Evolutionary conservation across 306 rosid genomes (phyloP).

Genomic region (Prunus mongolica): DNA sequence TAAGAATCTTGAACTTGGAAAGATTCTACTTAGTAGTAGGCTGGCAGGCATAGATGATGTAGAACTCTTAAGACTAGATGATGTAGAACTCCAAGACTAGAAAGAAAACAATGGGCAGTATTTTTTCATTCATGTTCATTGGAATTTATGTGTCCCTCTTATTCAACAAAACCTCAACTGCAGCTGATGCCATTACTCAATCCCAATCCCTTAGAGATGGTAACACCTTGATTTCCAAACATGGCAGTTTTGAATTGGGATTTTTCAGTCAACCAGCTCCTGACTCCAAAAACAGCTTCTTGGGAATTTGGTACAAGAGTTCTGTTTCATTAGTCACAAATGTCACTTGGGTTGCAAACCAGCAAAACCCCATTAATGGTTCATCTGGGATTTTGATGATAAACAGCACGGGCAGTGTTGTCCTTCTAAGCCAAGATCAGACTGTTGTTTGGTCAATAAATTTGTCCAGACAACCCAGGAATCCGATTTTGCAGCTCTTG

Average conservation of each 20-base stretch:
- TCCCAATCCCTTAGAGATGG: conserved; percentile 18
- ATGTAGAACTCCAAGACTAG: no score
- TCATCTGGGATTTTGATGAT: not conserved
- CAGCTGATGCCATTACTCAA: conserved; percentile 6
- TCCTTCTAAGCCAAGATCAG: not conserved
- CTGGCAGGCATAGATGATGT: no score
- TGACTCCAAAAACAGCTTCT: not conserved
- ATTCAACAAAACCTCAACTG: not conserved
- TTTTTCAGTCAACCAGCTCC: conserved; percentile 37
- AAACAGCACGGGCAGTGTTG: not conserved
- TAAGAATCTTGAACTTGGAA: no score
- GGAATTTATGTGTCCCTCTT: no score
- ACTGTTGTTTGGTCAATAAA: not conserved
- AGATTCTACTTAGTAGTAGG: no score
- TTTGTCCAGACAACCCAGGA: not conserved
- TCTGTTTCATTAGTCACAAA: not conserved
- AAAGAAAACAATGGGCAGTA: no score
- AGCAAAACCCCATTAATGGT: not conserved
- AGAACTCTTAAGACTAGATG: no score
- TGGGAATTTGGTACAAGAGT: not conserved
- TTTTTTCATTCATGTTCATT: no score
- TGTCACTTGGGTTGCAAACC: not conserved
- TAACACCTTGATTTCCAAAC: conserved; percentile 23
- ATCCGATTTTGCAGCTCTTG: not conserved
- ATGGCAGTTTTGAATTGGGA: conserved; percentile 40